phyloP scores from a whole-genome alignment of 805 yeast genomes.

The Candida coquimbonensis region DNA sequence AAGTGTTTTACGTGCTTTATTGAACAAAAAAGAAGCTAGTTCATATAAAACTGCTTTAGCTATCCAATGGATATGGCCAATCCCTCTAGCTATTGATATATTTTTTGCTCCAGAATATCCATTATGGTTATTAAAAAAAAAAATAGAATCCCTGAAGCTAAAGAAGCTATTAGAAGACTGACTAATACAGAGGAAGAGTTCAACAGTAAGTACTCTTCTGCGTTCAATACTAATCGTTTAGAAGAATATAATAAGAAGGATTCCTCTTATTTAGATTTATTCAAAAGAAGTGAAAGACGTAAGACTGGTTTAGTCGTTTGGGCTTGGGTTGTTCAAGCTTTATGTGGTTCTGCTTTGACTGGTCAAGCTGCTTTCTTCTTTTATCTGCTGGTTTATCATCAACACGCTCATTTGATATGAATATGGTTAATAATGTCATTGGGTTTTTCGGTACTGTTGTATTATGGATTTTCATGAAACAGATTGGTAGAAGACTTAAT shows the following conservation, averaged over 20 bases:
- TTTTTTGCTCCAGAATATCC: constrained; percentile 52
- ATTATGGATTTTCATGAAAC: neutral
- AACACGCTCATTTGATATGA: neutral
- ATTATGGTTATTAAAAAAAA: constrained; percentile 43
- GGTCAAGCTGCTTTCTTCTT: neutral
- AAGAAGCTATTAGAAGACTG: constrained; percentile 23
- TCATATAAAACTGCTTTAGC: constrained; percentile 52
- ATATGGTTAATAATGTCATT: neutral
- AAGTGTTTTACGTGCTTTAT: constrained; percentile 39
- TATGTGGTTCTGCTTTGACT: neutral
- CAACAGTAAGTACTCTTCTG: neutral
- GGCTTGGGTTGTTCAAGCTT: neutral
- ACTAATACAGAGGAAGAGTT: constrained; percentile 3
- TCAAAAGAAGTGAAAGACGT: neutral
- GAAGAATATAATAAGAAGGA: neutral
- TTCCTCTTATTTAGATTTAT: neutral
- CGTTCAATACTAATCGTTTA: neutral
- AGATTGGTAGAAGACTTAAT: neutral
- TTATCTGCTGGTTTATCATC: neutral
- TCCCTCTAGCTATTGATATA: constrained; percentile 37
- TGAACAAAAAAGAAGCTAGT: constrained; percentile 18
- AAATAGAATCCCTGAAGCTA: constrained; percentile 37
- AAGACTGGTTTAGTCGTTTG: neutral
- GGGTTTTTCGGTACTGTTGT: neutral
- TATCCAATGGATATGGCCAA: constrained; percentile 50